Evolutionary conservation across 1,139 yeast species (phyloP).

Genomic region (Pichia sp.): DNA sequence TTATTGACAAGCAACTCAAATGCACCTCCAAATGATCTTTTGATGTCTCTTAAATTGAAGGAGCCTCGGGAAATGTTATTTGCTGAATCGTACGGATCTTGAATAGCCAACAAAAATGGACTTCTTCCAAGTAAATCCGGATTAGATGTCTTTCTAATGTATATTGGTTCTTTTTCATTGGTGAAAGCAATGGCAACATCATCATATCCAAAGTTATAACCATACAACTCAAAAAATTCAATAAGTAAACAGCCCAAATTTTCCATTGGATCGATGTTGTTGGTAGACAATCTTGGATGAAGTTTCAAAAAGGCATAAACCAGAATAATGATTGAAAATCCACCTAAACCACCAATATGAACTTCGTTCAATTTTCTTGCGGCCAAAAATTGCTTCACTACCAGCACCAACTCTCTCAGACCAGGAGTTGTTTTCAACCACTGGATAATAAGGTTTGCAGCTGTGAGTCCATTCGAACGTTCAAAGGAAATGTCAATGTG

Average conservation of each 20-base stretch:
- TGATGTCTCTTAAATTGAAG: conserved; percentile 70
- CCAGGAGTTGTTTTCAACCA: conserved; percentile 80
- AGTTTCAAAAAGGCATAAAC: conserved; percentile 73
- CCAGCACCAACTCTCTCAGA: conserved; percentile 72
- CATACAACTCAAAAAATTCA: conserved; percentile 94
- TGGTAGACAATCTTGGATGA: conserved; percentile 72
- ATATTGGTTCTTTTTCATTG: conserved; percentile 31
- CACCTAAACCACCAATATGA: conserved; percentile 96
- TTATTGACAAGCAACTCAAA: conserved; percentile 69
- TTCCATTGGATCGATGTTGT: conserved; percentile 57
- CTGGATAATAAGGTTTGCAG: conserved; percentile 68
- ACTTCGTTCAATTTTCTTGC: conserved; percentile 80
- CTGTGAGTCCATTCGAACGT: conserved; percentile 74
- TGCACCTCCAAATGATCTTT: conserved; percentile 88
- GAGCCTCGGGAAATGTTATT: conserved; percentile 87
- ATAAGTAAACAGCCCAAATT: conserved; percentile 84
- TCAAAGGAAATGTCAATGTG: conserved; percentile 92
- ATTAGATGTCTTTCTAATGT: conserved; percentile 49
- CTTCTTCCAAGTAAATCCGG: conserved; percentile 49
- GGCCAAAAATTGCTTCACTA: conserved; percentile 79
- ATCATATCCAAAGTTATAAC: conserved; percentile 85
- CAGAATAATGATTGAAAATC: conserved; percentile 83
- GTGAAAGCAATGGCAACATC: conserved; percentile 60
- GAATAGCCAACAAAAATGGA: conserved; percentile 67
- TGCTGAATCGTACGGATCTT: conserved; percentile 78